Conservation (phyloP, 2,329 filamentous ascomycete genomes). For the Lachnellula suecica region DNA sequence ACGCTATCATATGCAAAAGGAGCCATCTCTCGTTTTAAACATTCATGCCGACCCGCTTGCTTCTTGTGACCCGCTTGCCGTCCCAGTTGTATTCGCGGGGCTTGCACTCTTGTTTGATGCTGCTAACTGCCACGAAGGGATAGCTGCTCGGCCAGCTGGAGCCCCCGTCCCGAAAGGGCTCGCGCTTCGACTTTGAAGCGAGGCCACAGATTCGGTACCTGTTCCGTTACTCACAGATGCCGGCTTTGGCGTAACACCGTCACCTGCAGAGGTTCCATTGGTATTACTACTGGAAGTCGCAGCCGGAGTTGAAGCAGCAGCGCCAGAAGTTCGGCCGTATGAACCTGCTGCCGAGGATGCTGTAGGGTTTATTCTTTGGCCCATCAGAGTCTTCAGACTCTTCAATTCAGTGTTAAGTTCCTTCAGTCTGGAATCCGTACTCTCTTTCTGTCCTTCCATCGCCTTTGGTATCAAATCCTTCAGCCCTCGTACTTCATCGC, state of each 20-base stretch:
- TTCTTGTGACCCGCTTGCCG: conserved; percentile 22
- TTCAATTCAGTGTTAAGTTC: conserved; percentile 86
- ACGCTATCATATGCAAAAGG: conserved; percentile 15
- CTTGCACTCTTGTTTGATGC: conserved; percentile 52
- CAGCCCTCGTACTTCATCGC: conserved; percentile 80
- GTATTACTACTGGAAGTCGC: conserved; percentile 8
- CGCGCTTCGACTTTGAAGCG: conserved; percentile 37
- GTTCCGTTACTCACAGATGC: conserved; percentile 33
- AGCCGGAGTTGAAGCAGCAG: conserved; percentile 10
- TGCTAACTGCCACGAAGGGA: conserved; percentile 79
- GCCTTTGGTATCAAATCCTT: conserved; percentile 87
- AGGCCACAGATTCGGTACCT: conserved; percentile 31
- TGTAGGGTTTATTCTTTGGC: conserved; percentile 54
- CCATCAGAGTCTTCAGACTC: conserved; percentile 86
- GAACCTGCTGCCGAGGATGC: conserved; percentile 23
- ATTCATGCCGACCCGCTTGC: conserved; percentile 17
- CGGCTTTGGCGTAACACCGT: conserved; percentile 27
- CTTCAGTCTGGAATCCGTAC: conserved; percentile 75
- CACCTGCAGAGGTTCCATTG: conserved; percentile 20
- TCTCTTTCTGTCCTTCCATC: conserved; percentile 82
- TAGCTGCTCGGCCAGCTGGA: conserved; percentile 60
- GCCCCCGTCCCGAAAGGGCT: conserved; percentile 52
- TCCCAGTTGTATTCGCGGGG: conserved; percentile 18
- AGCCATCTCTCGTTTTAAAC: neutral
- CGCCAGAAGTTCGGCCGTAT: conserved; percentile 26